Base-by-base conservation (phyloP, 805 yeast genomes). In the Saccharomycopsis sp. region DNA sequence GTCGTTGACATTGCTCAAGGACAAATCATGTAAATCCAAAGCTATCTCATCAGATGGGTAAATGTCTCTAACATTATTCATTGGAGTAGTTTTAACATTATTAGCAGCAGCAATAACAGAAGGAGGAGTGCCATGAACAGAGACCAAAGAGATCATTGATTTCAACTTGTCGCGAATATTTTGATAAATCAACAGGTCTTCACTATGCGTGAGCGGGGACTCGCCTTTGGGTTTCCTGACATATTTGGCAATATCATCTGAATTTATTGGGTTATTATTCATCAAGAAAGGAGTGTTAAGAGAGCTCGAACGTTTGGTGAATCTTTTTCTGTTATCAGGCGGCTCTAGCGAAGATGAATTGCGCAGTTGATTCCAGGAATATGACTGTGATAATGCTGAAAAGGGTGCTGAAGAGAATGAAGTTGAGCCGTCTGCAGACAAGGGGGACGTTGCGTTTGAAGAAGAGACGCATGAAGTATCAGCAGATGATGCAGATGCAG, bases 1-100 rank as follows among this genome's bases (percentile, higher is more conserved):
- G 31, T 55, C 52, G 10, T 51, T 49, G 4, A 55, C 63, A 12
- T 70, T 64, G 2, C 73, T 56, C 3, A 77, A 57, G 1, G 82
- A 71, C 23, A 78, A 56, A 46, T 75, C 72, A 45, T 76, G 81
- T 23, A 78, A 57, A n/a, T 71, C 69, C 19, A 72, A 62, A 0
- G 78, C 76, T 16, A 72, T 57, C 48, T 68, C 65, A 18, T 56
- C 16, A 51, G 58, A 5, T 56, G 58, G 51, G 48, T 54, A 13
- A 10, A 9, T 10, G 33, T n/a, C 13, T 25, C 53, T 34, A 52
- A 21, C 56, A 57, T 23, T 52, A 22, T 26, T 62, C n/a, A 17
- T 7, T n/a, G n/a, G 33, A 31, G 32, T 13, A 7, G 6, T 7
- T 30, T 6, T 6, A 8, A 6, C 7, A 7, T 6, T 7, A 37